Evolutionary conservation across 1,139 yeast species (phyloP), one percentile per base, ranked within the genome.

Genomic region (Schwanniomyces etchellsii): DNA sequence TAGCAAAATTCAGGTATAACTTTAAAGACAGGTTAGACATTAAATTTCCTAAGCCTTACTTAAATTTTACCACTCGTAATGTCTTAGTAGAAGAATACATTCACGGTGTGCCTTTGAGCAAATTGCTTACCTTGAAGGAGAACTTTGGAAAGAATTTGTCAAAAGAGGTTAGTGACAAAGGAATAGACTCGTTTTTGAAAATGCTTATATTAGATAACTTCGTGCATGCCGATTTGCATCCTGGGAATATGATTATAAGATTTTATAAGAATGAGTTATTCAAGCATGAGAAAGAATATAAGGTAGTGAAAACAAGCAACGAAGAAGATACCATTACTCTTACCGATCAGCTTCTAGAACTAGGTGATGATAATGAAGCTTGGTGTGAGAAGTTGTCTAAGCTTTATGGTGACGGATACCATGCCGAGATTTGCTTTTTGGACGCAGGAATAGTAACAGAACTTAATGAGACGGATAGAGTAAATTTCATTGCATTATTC

Each of bases 361-460:
- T 67, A 21, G 55, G 59, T 2, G 55, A 60, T 12, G 56, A 60
- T 28, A 49, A 64, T 18, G 68, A 65, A 5, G 64, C 60, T 7
- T 77, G 89, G 70, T 60, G 74, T 33, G 42, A 48, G 1, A 69
- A 66, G 32, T 60, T 89, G 34, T 61, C 61, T 6, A 40, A 57
- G 20, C 55, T 84, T 15, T 69, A 75, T 33, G 63, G 64, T 5
- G 71, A 74, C 17, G 88, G 86, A 0, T 88, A 78, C 49, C 78
- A 75, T 31, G 95, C 96, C 0, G 95, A 88, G 50, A 69, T 91
- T 7, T 86, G 96, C 51, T 85, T 86, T 46, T 77, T 93, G 31
- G 98, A 91, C 51, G 86, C 93, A 1, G 98, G 98, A 0, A 67
- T 91, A 23, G 89, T 91, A 3, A 91, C 98, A 0, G 96, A 91